A percentile compares a stretch with the other conserved stretches of the same genome.
phyloP scores from a whole-genome alignment of 1,139 yeast species.

The Yamadazyma sp. region DNA sequence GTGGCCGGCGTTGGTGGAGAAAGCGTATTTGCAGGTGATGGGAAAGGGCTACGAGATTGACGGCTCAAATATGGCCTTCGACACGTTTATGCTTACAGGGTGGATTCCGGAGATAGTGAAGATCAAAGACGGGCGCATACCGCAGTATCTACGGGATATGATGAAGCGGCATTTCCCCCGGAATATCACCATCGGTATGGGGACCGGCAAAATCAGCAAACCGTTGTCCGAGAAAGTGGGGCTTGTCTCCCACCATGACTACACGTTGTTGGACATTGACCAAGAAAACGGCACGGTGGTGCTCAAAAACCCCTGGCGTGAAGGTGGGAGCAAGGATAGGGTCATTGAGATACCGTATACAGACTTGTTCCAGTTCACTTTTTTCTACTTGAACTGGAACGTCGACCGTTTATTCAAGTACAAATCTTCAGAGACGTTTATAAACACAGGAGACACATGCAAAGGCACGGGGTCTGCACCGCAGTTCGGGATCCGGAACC shows the following conservation, averaged over 20 bases:
- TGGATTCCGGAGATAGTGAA: slow-evolving; percentile 71
- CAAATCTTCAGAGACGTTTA: slow-evolving; percentile 32
- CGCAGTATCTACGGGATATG: slow-evolving; percentile 33
- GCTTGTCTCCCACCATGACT: slow-evolving; percentile 68
- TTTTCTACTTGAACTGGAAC: slow-evolving; percentile 71
- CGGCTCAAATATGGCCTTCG: slow-evolving; percentile 84
- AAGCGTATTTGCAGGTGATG: slow-evolving; percentile 66
- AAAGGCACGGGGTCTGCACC: slow-evolving; percentile 2
- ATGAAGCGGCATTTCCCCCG: slow-evolving; percentile 2
- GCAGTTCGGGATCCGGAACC: slow-evolving; percentile 35
- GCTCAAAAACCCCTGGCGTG: slow-evolving; percentile 36
- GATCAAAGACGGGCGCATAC: slow-evolving; percentile 29
- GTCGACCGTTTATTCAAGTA: slow-evolving; percentile 25
- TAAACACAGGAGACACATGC: slow-evolving; percentile 11
- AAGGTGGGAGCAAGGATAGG: slow-evolving; percentile 16
- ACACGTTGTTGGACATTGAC: slow-evolving; percentile 36
- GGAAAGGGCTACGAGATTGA: slow-evolving; percentile 61
- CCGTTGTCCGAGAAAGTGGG: slow-evolving; percentile 35
- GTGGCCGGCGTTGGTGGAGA: slow-evolving; percentile 79
- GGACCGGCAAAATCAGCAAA: slow-evolving; percentile 57
- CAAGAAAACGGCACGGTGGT: slow-evolving; percentile 11
- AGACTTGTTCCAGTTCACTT: slow-evolving; percentile 50
- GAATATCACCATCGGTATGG: slow-evolving; percentile 50
- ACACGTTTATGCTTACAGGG: slow-evolving; percentile 63
- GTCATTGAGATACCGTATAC: slow-evolving; percentile 16